Base-by-base conservation (phyloP, 1,284 basidiomycete species). In the Limonomyces culmigenus region DNA sequence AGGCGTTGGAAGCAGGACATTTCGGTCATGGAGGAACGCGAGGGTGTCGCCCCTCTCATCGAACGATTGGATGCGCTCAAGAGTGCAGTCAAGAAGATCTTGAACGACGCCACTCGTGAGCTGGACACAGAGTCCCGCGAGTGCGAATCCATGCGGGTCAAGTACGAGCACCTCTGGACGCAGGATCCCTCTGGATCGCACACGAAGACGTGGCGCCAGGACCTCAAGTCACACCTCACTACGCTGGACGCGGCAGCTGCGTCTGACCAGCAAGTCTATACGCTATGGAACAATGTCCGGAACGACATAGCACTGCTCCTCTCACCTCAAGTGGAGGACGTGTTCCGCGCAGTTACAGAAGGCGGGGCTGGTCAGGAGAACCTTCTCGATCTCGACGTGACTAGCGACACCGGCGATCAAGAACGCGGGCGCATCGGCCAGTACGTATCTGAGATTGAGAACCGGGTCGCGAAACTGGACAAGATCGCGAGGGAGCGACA, bases 101-200 rank as follows among this genome's bases (percentile, higher is more conserved):
- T 92, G 27, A 70, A 79, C 5, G 54, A 58, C 14, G 52, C 77
- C 27, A 63, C 64, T 8, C 59, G 65, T 8, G 71, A 84, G 33
- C 55, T 92, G 32, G 87, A 91, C 19, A 58, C 62, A 30, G 88
- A 92, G 55, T 77, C 73, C 29, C 61, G 72, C 41, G 85, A 88
- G 38, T 91, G 86, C 51, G 87, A 92, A 55, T 63, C 70, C 34
- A 73, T 78, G 69, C 62, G 87, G 38, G 79, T 92, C 40, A 80
- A 84, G 53, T 89, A 88, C 53, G 81, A 83, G 21, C 83, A 91
- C 46, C 54, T 74, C 29, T 98, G 89, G 78, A 80, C 78, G 5
- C 93, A 97, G 54, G 69, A 72, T n/a, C 93, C 93, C 0, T 79
- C 80, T 1, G 75, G 79, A 0, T 65, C 70, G 0, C 60, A 75